Conservation (phyloP, 2,329 filamentous ascomycete genomes). For the Tolypocladium endophyticum region DNA sequence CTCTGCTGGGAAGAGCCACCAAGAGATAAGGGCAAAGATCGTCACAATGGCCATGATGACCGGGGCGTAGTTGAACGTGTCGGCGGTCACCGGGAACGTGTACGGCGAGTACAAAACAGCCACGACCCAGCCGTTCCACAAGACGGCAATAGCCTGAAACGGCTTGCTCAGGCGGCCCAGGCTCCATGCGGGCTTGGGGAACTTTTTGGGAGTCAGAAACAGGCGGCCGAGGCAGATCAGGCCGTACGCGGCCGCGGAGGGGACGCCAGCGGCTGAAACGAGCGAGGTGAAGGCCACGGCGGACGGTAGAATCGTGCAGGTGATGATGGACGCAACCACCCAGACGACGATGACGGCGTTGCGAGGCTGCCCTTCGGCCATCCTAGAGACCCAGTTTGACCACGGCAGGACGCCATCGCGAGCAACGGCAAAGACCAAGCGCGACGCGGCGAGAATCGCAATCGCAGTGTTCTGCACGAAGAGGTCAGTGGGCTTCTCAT, state of each 20-base stretch:
- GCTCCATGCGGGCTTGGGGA: slow-evolving; percentile 36
- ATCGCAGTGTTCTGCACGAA: slow-evolving; percentile 42
- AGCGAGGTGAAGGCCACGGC: slow-evolving; percentile 41
- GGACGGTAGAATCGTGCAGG: slow-evolving; percentile 49
- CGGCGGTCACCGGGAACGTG: slow-evolving; percentile 28
- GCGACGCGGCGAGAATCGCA: slow-evolving; percentile 46
- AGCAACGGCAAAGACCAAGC: slow-evolving; percentile 53
- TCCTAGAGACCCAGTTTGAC: slow-evolving; percentile 45
- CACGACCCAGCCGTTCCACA: slow-evolving; percentile 40
- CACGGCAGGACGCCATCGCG: slow-evolving; percentile 50
- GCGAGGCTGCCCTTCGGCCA: slow-evolving; percentile 44
- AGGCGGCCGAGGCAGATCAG: slow-evolving; percentile 38
- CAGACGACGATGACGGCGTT: slow-evolving; percentile 51
- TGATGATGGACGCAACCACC: slow-evolving; percentile 39
- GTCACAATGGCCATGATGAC: slow-evolving; percentile 40
- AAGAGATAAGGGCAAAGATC: slow-evolving; percentile 20
- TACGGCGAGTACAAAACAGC: slow-evolving; percentile 36
- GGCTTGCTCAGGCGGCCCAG: slow-evolving; percentile 31
- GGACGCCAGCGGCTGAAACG: slow-evolving; percentile 40
- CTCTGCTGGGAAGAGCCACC: background rate
- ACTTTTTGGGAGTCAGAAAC: slow-evolving; percentile 28
- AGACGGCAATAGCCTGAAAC: slow-evolving; percentile 33
- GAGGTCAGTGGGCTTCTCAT: background rate
- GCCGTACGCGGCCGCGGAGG: slow-evolving; percentile 40
- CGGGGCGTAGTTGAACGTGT: slow-evolving; percentile 36